A percentile compares a stretch with the other conserved stretches of the same genome.
phyloP scores from a whole-genome alignment of 495 filamentous ascomycete species.

The Penicilliopsis zonata region DNA sequence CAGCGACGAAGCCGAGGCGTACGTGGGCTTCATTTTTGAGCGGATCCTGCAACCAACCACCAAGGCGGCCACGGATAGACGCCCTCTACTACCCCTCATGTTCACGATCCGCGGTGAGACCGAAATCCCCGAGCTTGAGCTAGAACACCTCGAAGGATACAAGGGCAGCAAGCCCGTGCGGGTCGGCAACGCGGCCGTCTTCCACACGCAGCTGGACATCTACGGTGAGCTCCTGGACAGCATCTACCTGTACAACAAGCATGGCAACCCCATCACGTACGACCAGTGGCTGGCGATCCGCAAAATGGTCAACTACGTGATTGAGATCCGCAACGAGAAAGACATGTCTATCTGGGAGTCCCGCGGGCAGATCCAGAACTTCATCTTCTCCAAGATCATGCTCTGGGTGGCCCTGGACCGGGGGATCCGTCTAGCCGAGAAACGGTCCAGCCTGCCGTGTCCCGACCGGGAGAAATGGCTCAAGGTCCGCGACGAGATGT shows the following conservation, averaged over 20 bases:
- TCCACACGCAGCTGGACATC: slow-evolving; percentile 63
- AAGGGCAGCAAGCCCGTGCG: slow-evolving; percentile 53
- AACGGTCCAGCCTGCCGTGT: slow-evolving; percentile 52
- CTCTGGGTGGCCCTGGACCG: slow-evolving; percentile 68
- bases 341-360: slow-evolving; percentile 78
- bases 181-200: slow-evolving; percentile 64
- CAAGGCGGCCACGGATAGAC: slow-evolving; percentile 29
- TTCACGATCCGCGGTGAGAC: slow-evolving; percentile 62
- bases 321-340: slow-evolving; percentile 35
- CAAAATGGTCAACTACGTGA: slow-evolving; percentile 43
- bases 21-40: slow-evolving; percentile 63
- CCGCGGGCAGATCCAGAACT: slow-evolving; percentile 58
- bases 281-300: slow-evolving; percentile 55
- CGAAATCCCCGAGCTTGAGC: slow-evolving; percentile 55
- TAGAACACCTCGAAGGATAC: slow-evolving; percentile 57
- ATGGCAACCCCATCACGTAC: slow-evolving; percentile 61
- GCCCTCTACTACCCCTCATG: slow-evolving; percentile 57
- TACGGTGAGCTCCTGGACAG: slow-evolving; percentile 67
- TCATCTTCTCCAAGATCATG: slow-evolving; percentile 64
- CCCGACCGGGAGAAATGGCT: slow-evolving; percentile 53
- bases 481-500: slow-evolving; percentile 46
- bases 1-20: slow-evolving; percentile 59
- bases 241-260: slow-evolving; percentile 69
- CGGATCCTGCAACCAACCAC: slow-evolving; percentile 35
- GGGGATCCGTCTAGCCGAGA: slow-evolving; percentile 56